Evolutionary conservation across 352 stramenopile genomes (phyloP).

Genomic region (Phytophthora meadii): DNA sequence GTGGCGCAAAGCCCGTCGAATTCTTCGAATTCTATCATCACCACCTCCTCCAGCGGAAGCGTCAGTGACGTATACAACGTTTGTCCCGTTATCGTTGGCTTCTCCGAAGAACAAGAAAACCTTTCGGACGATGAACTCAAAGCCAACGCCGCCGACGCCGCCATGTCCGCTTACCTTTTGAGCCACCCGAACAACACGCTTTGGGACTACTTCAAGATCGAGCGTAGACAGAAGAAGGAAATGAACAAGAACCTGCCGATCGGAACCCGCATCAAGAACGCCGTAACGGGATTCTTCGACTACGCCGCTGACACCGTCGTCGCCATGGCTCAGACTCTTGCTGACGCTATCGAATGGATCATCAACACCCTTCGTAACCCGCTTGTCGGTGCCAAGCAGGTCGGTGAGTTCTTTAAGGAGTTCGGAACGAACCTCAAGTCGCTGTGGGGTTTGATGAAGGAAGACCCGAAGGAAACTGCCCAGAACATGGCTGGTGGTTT

Average conservation of each 20-base stretch:
- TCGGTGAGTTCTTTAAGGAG: slow-evolving; percentile 20
- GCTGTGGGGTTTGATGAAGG: slow-evolving; percentile 24
- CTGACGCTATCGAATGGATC: slow-evolving; percentile 29
- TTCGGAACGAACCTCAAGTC: slow-evolving; percentile 27
- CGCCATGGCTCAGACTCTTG: slow-evolving; percentile 24
- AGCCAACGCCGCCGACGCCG: slow-evolving; percentile 27
- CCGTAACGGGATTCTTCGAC: slow-evolving; percentile 18
- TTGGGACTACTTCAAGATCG: slow-evolving; percentile 40
- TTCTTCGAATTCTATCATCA: slow-evolving; percentile 1
- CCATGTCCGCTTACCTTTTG: slow-evolving; percentile 32
- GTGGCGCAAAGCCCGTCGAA: slow-evolving; percentile 11
- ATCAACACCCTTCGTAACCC: slow-evolving; percentile 28
- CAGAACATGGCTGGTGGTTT: slow-evolving; percentile 37
- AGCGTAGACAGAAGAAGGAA: slow-evolving; percentile 20
- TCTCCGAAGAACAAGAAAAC: slow-evolving; percentile 25
- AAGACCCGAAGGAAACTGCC: slow-evolving; percentile 31
- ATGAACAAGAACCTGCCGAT: slow-evolving; percentile 23
- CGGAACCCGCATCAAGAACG: slow-evolving; percentile 10
- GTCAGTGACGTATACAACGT: slow-evolving; percentile 32
- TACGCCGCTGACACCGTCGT: slow-evolving; percentile 22
- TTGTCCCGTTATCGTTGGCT: slow-evolving; percentile 28
- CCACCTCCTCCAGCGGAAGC: slow-evolving; percentile 6
- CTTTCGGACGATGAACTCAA: slow-evolving; percentile 30
- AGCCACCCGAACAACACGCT: slow-evolving; percentile 37
- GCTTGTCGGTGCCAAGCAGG: slow-evolving; percentile 20